Evolutionary conservation across 257 asterid genomes (phyloP), one percentile per base, ranked within the genome.

Genomic region (Plectranthus barbatus): DNA sequence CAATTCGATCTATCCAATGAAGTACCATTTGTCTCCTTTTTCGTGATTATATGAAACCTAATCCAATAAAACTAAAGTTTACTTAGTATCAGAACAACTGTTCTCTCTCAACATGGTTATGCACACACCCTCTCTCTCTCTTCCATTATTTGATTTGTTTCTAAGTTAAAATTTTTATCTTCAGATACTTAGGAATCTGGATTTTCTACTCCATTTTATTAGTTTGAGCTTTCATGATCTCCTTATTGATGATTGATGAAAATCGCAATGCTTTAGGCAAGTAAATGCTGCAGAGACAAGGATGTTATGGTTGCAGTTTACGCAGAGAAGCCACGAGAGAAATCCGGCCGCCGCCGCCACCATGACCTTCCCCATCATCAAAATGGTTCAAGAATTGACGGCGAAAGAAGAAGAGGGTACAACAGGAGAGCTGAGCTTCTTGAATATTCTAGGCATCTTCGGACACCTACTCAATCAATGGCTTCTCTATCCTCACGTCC

Each of bases 391-490:
- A 71, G 52, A 60, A 40, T 33, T 49, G 49, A 5, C 29, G 44
- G 39, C 9, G 12, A 20, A 3, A 51, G 54, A 49, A 70, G 41
- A 10, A 54, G 69, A 69, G 80, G 83, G 52, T 48, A 76, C 75
- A 67, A 80, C 23, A 74, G 84, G 48, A 84, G 74, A 76, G 81
- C 86, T 11, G 76, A 78, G 45, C 83, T 80, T 70, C 82, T 82
- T 8, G 79, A 77, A 0, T 77, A 84, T 63, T 37, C 88, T 0
- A 82, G 79, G 46, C 59, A 72, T 39, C 81, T 82, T 19, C 74
- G 86, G 56, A 69, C 75, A 47, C 61, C 76, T n/a, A 65, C 70
- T 17, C 62, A 17, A 26, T 55, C 77, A 11, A 52, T 17, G 7
- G n/a, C 79, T 7, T 42, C 76, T 41, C 56, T 44, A 19, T 8